Percentiles rank a stretch among this genome's conserved stretches.
These are phyloP conservation scores for Rhodotorula sp. DNA, from an alignment of 1,284 basidiomycete genomes.

Conservation along the genomic window DNA sequence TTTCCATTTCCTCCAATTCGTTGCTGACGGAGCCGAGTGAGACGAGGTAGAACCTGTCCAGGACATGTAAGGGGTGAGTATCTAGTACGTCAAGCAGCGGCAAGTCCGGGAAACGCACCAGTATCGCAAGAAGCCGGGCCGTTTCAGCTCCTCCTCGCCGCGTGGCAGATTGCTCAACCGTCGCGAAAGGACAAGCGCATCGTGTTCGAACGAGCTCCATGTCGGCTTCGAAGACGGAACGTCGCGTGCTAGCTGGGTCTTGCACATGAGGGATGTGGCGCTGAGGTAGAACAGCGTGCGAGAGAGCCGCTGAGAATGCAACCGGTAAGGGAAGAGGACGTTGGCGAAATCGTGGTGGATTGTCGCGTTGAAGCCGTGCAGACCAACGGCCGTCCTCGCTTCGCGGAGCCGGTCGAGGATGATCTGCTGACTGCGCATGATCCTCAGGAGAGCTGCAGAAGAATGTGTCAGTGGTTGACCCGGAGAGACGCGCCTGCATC, in stretches of 20 bases:
- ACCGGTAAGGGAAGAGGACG: slow-evolving; percentile 35
- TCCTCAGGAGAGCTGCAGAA: slow-evolving; percentile 22
- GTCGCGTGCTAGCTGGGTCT: slow-evolving; percentile 34
- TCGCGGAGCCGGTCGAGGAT: slow-evolving; percentile 35
- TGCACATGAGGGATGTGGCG: slow-evolving; percentile 27
- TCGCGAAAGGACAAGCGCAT: slow-evolving; percentile 30
- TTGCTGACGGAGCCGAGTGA: slow-evolving; percentile 28
- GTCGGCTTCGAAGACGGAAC: slow-evolving; percentile 32
- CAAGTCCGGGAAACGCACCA: slow-evolving; percentile 2
- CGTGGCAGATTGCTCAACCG: slow-evolving; percentile 25
- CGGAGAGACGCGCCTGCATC: too few species aligned
- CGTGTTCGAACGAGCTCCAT: slow-evolving; percentile 33
- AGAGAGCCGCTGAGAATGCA: slow-evolving; percentile 34
- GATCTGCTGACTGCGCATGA: slow-evolving; percentile 31
- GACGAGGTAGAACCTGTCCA: slow-evolving; percentile 29
- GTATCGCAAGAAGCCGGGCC: slow-evolving; percentile 33
- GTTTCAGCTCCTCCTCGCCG: slow-evolving; percentile 29
- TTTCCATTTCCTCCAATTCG: slow-evolving; percentile 34
- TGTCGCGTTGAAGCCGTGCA: slow-evolving; percentile 25
- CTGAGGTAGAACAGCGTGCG: slow-evolving; percentile 36
- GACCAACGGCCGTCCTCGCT: slow-evolving; percentile 28
- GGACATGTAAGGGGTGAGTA: background rate
- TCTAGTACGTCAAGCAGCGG: background rate
- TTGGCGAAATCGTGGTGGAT: slow-evolving; percentile 34
- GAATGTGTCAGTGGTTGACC: too few species aligned